These are phyloP conservation scores for Arachis stenosperma DNA, from an alignment of 306 rosid genomes.

Conservation along the genomic window DNA sequence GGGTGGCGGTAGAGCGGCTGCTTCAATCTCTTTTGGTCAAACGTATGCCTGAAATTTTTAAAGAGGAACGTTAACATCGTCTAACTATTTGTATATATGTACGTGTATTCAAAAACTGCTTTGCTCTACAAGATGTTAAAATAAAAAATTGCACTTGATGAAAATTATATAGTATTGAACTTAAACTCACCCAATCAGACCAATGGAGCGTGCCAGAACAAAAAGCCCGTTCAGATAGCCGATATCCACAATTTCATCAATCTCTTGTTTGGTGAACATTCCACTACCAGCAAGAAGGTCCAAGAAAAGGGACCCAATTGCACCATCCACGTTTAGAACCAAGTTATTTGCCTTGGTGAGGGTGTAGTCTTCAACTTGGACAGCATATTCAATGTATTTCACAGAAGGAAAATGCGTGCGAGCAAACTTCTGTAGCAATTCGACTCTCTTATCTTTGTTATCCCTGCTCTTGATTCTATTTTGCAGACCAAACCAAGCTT, in stretches of 20 bases:
- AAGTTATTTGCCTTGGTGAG: constrained; percentile 87
- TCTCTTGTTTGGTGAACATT: constrained; percentile 84
- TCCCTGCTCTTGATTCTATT: constrained; percentile 85
- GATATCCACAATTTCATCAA: constrained; percentile 77
- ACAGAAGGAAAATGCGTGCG: constrained; percentile 84
- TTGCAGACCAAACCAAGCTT: constrained; percentile 40
- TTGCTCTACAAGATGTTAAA: too few species aligned
- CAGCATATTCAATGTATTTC: constrained; percentile 90
- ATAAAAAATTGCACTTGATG: neutral
- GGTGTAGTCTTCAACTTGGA: constrained; percentile 81
- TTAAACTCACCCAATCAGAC: constrained; percentile 79
- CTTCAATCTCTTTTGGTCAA: constrained; percentile 94
- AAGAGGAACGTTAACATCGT: neutral
- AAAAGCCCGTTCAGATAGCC: constrained; percentile 89
- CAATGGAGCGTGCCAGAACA: constrained; percentile 87
- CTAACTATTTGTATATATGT: constrained; percentile 6
- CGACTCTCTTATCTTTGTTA: constrained; percentile 89
- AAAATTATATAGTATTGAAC: neutral
- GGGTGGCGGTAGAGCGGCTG: constrained; percentile 97
- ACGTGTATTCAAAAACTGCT: too few species aligned
- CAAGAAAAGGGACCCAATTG: constrained; percentile 87
- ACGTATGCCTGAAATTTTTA: constrained; percentile 70
- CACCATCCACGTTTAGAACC: constrained; percentile 85
- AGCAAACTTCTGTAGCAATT: constrained; percentile 72
- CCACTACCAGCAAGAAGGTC: constrained; percentile 95